Evolutionary conservation across 306 rosid genomes (phyloP), one percentile per base, ranked within the genome.

Genomic region (Quercus berberidifolia): DNA sequence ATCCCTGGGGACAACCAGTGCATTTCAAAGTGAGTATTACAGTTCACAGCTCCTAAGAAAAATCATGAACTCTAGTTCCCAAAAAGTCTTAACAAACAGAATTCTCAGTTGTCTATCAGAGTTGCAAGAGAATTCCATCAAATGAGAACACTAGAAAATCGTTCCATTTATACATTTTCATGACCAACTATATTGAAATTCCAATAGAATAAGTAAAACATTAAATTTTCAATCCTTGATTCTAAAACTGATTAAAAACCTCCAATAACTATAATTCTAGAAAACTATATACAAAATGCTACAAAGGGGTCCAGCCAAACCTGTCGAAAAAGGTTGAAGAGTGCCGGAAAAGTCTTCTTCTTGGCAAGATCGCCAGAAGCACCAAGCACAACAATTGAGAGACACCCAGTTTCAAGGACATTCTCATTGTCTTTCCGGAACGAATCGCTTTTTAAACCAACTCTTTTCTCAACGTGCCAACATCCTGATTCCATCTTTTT

Each of bases 301-400:
- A 57, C 69, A 81, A 26, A 20, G 38, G 26, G 5, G 55, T 13
- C 30, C 26, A 17, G 13, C 41, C 31, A 75, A 70, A 93, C 99
- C 99, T 93, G 99, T 52, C 58, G 86, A 78, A 85, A 95, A 35
- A 95, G 94, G 84, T 90, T 76, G 83, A 86, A 95, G 20, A 95
- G 97, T 30, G 99, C 99, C 2, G 99, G 99, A 78, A 95, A 95
- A 51, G 99, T 95, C 90, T 95, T 95, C 91, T 93, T 95, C 83
- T 91, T 95, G 81, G 99, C 99, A 85, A 95, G 99, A 88, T 95
- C 99, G 71, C 99, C 98, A 17, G 98, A 95, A 58, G 99, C 98
- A 41, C 99, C 99, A 52, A 95, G 99, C 82, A 95, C 98, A 31
- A 93, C 55, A 35, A 95, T 91, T 70, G 98, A 88, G 65, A 95